A percentile compares a stretch with the other conserved stretches of the same genome.
phyloP scores from a whole-genome alignment of 2,329 filamentous ascomycete genomes.

The Fusarium euwallaceae region DNA sequence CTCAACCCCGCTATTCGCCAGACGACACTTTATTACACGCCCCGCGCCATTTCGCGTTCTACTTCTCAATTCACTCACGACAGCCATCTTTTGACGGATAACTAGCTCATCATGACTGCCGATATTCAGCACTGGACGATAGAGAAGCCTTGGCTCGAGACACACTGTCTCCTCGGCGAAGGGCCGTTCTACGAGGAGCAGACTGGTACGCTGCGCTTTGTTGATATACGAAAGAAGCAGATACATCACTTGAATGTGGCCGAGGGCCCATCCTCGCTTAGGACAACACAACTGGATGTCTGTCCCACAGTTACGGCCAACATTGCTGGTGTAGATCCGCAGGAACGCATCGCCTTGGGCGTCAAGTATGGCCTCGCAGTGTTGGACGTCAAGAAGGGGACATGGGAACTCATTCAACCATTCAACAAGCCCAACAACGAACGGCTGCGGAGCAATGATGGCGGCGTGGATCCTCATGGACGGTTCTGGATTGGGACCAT shows the following conservation, averaged over 20 bases:
- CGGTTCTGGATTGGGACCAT: conserved; percentile 89
- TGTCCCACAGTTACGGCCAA: conserved; percentile 80
- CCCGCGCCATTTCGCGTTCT: not conserved
- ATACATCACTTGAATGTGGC: conserved; percentile 78
- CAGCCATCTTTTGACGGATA: not conserved
- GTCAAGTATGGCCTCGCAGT: conserved; percentile 87
- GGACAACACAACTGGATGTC: conserved; percentile 69
- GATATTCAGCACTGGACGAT: conserved; percentile 64
- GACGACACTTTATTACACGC: not conserved
- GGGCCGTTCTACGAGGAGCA: conserved; percentile 79
- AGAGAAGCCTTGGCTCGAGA: conserved; percentile 67
- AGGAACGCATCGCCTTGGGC: conserved; percentile 78
- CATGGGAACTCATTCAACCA: conserved; percentile 66
- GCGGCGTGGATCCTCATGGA: conserved; percentile 82
- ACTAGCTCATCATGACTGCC: conserved; percentile 48
- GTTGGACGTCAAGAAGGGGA: conserved; percentile 72
- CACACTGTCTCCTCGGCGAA: conserved; percentile 78
- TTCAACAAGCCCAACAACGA: conserved; percentile 61
- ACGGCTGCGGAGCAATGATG: conserved; percentile 82
- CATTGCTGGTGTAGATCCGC: conserved; percentile 74
- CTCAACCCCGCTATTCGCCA: conserved; percentile 29
- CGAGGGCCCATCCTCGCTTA: conserved; percentile 72
- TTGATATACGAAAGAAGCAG: conserved; percentile 85
- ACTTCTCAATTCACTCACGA: not conserved
- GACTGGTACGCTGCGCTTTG: conserved; percentile 77